phyloP scores from a whole-genome alignment of 75 land plant genomes.

The Picea glauca region DNA sequence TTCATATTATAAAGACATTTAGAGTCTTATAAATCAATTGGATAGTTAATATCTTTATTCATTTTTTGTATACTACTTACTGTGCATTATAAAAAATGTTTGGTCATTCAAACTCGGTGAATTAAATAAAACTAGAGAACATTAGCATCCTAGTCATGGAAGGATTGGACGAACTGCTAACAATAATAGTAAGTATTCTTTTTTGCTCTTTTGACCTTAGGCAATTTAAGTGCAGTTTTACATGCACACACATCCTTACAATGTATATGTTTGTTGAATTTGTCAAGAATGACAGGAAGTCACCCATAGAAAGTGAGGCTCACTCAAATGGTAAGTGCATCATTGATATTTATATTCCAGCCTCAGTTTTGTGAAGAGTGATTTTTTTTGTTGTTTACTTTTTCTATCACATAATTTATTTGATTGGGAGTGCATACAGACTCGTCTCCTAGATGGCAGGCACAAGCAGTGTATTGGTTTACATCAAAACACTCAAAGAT shows the following conservation, averaged over 20 bases:
- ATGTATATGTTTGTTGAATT: not conserved
- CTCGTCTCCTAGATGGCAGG: not conserved
- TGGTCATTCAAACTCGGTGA: not conserved
- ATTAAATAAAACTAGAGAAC: conserved; percentile 47
- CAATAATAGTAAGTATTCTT: conserved; percentile 27
- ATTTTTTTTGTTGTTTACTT: not conserved
- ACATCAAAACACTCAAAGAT: not conserved
- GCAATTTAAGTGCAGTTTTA: not conserved
- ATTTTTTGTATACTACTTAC: not conserved
- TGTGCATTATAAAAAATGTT: not conserved
- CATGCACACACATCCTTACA: not conserved
- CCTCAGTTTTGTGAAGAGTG: not conserved
- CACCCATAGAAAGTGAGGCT: conserved; percentile 17
- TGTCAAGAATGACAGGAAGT: conserved; percentile 33
- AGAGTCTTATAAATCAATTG: not conserved
- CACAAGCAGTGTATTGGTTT: not conserved
- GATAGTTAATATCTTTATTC: not conserved
- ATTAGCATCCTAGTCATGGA: conserved; percentile 79
- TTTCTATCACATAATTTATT: not conserved
- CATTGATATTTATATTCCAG: not conserved
- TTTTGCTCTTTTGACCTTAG: not conserved
- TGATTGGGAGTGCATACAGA: not conserved
- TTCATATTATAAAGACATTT: not conserved
- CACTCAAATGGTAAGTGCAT: not conserved
- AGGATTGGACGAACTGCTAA: conserved; percentile 62